Evolutionary conservation across 257 asterid species (phyloP).

Genomic region (Solanum chaucha): DNA sequence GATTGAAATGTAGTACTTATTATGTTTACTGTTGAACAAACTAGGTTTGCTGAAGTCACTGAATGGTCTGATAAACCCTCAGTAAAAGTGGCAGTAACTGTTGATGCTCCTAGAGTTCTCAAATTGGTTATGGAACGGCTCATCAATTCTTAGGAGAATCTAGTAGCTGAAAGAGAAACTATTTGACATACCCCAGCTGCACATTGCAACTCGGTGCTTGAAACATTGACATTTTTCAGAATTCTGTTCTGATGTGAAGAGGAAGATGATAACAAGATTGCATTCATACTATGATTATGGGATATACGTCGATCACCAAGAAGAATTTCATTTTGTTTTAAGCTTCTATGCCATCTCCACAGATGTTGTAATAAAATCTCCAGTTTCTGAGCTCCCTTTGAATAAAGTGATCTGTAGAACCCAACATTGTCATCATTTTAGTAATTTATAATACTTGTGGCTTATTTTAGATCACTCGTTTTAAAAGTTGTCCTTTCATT

Average conservation of each 20-base stretch:
- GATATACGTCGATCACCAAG: not conserved
- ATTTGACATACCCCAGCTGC: not conserved
- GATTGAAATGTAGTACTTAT: not conserved
- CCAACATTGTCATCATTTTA: not conserved
- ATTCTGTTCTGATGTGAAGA: not conserved
- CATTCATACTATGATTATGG: not conserved
- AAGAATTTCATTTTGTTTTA: not conserved
- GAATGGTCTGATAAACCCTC: constrained; percentile 80
- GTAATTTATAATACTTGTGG: not conserved
- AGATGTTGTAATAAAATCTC: not conserved
- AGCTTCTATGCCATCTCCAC: not conserved
- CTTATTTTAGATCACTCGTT: not conserved
- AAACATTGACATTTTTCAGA: not conserved
- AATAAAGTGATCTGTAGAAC: not conserved
- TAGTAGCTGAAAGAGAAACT: not conserved
- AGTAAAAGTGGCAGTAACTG: constrained; percentile 91
- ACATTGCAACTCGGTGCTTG: not conserved
- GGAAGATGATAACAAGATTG: not conserved
- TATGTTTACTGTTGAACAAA: not conserved
- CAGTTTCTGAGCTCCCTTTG: not conserved
- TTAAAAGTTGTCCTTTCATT: not conserved
- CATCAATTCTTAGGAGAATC: constrained; percentile 33
- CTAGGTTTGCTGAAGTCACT: constrained; percentile 67
- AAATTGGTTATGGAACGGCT: constrained; percentile 84
- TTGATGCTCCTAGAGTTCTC: constrained; percentile 70